A percentile compares a stretch with the other conserved stretches of the same genome.
phyloP scores from a whole-genome alignment of 345 rosid genomes.

The Punica granatum region DNA sequence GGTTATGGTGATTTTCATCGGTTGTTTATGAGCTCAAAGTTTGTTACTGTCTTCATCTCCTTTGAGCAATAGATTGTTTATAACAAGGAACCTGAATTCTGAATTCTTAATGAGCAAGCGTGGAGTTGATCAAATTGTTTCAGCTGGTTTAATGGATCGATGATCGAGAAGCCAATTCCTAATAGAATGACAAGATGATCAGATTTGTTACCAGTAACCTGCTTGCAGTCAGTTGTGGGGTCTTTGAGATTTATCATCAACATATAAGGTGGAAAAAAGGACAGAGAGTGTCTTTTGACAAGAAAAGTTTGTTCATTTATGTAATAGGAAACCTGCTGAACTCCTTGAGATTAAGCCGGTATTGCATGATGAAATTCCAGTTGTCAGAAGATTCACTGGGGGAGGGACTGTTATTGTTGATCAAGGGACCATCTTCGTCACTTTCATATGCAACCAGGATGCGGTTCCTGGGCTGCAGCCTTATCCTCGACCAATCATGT shows the following conservation, averaged over 20 bases:
- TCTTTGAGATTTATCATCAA: neutral
- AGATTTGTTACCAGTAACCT: neutral
- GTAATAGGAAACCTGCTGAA: constrained; percentile 55
- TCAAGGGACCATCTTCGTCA: constrained; percentile 57
- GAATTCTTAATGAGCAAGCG: neutral
- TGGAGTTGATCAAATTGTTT: neutral
- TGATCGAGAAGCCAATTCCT: neutral
- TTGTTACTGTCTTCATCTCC: neutral
- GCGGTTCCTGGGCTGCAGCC: constrained; percentile 62
- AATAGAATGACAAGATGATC: neutral
- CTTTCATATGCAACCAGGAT: constrained; percentile 75
- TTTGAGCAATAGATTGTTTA: neutral
- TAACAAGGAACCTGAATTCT: neutral
- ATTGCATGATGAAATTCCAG: constrained; percentile 54
- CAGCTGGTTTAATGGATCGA: neutral
- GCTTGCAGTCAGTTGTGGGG: neutral
- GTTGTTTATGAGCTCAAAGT: neutral
- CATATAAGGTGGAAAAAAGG: too few species aligned
- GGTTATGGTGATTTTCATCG: too few species aligned
- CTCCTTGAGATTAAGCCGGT: constrained; percentile 60
- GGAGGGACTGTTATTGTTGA: constrained; percentile 95
- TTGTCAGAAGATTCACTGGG: constrained; percentile 70
- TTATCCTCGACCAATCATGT: constrained; percentile 79
- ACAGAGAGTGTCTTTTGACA: too few species aligned
- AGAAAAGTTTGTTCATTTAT: too few species aligned